Evolutionary conservation across 345 rosid species (phyloP), one percentile per base, ranked within the genome.

Genomic region (Reutealis trisperma): DNA sequence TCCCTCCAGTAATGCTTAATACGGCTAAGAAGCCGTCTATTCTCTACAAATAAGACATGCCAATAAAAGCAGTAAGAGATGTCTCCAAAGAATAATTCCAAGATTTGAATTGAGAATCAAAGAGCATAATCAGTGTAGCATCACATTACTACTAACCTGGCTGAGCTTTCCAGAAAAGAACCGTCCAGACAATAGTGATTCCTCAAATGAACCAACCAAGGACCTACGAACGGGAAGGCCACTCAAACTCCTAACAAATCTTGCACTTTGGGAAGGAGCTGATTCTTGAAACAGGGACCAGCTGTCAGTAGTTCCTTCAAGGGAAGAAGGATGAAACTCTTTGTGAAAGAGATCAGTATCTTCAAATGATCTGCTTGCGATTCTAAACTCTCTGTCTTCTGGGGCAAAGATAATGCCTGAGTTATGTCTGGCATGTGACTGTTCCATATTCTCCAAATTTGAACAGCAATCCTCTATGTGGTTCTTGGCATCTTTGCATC

Each of bases 191-290:
- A 95, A 79, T 22, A 95, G 71, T 42, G 99, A 95, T 86, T 95
- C 99, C 87, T 95, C 99, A 71, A 95, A 95, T 45, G 99, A 95
- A 88, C 99, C 99, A 78, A 95, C 92, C 87, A 95, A 84, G 75
- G 99, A 90, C 86, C 98, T 89, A 80, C 93, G 86, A 52, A 90
- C 84, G 37, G 94, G 88, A 59, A 86, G 89, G 73, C 95, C 93
- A 82, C 94, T 89, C 84, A 90, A 86, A 85, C 95, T 87, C 78
- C 93, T 90, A 61, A 73, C 18, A 68, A 85, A 86, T 75, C 86
- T 87, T 72, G 75, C 79, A 62, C 92, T 80, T 51, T 87, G 87
- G 68, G 91, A 82, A 60, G 89, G 81, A 78, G 82, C 71, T 51
- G 90, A 78, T 63, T 88, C 93, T 73, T 77, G 87, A 75, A 68